phyloP scores from a whole-genome alignment of 345 rosid genomes.

The Mangifera indica region DNA sequence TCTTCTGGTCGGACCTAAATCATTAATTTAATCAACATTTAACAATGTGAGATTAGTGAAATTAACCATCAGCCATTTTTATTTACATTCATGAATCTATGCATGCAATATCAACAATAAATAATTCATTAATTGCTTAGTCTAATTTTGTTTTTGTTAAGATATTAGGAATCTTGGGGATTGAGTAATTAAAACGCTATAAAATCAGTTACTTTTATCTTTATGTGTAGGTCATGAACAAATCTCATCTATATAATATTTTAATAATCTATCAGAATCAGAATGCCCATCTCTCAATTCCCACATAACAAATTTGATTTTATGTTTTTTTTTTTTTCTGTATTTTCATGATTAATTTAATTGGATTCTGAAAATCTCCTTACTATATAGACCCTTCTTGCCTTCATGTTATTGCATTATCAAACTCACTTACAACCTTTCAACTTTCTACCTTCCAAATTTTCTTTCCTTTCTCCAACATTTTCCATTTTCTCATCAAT shows the following conservation, averaged over 20 bases:
- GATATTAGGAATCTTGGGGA: constrained; percentile 1
- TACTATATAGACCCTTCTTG: constrained; percentile 27
- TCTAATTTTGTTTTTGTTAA: too few relatives aligned
- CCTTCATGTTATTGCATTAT: constrained; percentile 10
- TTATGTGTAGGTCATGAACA: not conserved
- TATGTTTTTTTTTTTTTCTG: too few relatives aligned
- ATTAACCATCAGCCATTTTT: too few relatives aligned
- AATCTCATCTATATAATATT: constrained; percentile 5
- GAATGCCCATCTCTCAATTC: constrained; percentile 9
- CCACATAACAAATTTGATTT: not conserved
- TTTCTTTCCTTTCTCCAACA: constrained; percentile 11
- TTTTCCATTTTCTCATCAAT: constrained; percentile 10
- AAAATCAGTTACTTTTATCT: not conserved
- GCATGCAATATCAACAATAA: too few relatives aligned
- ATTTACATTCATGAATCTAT: too few relatives aligned
- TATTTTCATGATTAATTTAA: too few relatives aligned
- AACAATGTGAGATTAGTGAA: too few relatives aligned
- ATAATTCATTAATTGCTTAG: too few relatives aligned
- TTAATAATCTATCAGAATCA: not conserved
- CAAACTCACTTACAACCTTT: constrained; percentile 6
- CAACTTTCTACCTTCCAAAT: not conserved
- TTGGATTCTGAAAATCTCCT: not conserved
- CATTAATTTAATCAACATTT: too few relatives aligned
- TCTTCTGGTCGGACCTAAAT: too few relatives aligned
- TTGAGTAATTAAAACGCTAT: constrained; percentile 18